Evolutionary conservation across 129 eudicot species (phyloP).

Genomic region (Calendula officinalis): DNA sequence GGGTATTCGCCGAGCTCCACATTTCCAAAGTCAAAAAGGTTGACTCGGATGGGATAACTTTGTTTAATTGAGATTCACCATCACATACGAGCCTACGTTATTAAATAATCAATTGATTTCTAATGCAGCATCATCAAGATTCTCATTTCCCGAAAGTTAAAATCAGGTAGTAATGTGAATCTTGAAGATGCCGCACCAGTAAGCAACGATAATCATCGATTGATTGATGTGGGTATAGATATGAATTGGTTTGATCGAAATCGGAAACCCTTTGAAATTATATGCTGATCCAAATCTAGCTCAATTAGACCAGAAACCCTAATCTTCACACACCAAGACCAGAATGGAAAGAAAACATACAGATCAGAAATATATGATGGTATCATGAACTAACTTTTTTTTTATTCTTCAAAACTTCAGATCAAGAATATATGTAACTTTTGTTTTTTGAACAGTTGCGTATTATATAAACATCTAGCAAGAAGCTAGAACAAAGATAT

Average conservation of each 20-base stretch:
- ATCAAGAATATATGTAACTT: too few species aligned
- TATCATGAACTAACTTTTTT: too few species aligned
- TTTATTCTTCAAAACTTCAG: too few species aligned
- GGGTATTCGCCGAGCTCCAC: too few species aligned
- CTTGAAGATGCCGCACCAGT: conserved; percentile 37
- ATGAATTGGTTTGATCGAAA: not conserved
- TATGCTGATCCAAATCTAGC: not conserved
- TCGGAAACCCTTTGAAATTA: not conserved
- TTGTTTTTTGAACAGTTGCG: too few species aligned
- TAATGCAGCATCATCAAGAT: conserved; percentile 62
- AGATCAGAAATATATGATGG: conserved; percentile 1
- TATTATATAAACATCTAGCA: too few species aligned
- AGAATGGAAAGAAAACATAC: not conserved
- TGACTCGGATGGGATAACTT: too few species aligned
- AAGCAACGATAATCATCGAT: conserved; percentile 21
- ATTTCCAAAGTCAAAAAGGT: too few species aligned
- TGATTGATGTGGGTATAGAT: not conserved
- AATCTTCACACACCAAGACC: not conserved
- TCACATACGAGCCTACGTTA: not conserved
- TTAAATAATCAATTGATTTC: conserved; percentile 31
- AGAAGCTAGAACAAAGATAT: too few species aligned
- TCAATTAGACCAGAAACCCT: conserved; percentile 18
- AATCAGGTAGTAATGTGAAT: conserved; percentile 25
- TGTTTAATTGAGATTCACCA: too few species aligned
- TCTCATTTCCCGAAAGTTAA: conserved; percentile 29